Base-by-base conservation (phyloP, 805 yeast genomes). In the Candida alai region DNA sequence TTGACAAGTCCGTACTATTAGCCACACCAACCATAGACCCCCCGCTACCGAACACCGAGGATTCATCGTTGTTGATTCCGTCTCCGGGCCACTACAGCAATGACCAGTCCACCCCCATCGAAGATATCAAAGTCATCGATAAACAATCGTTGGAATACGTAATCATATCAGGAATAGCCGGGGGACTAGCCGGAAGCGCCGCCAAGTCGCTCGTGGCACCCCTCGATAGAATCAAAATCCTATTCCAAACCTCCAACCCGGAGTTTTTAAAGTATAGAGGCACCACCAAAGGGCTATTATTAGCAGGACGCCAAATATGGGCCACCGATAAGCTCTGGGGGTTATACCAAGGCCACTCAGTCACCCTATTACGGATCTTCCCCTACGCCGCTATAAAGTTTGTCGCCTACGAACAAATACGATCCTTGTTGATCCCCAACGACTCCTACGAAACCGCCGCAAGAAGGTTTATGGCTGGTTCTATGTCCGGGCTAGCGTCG, bases 361-460 rank as follows among this genome's bases (percentile, higher is more conserved):
- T 94, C 1, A 93, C 98, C 0, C 63, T 93, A 32, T 58, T 89
- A 27, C 70, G 98, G 42, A 86, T 93, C 3, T 90, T 93, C 56
- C 98, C 98, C 1, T 93, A 93, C 56, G 97, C 98, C 4, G 96
- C 96, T 8, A 84, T 93, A 51, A 93, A 93, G 56, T 93, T 90
- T 58, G 96, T 93, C 11, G 89, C 95, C 7, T 93, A 93, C 58
- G 98, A 93, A 60, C 97, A 93, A 58, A 77, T 89, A 30, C 64
- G 98, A 41, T 70, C 84, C 9, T 36, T 84, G 2, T 58, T 93
- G 40, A 93, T 93, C 33, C 96, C 96, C 3, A 65, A 72, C 33
- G 80, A 76, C 37, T 63, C 64, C 9, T 74, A 77, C 49, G 98
- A 93, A 56, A 85, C 95, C 1, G 87, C 84, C 3, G 62, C 72